Base-by-base conservation (phyloP, 1,284 basidiomycete genomes). In the Testicularia cyperi region DNA sequence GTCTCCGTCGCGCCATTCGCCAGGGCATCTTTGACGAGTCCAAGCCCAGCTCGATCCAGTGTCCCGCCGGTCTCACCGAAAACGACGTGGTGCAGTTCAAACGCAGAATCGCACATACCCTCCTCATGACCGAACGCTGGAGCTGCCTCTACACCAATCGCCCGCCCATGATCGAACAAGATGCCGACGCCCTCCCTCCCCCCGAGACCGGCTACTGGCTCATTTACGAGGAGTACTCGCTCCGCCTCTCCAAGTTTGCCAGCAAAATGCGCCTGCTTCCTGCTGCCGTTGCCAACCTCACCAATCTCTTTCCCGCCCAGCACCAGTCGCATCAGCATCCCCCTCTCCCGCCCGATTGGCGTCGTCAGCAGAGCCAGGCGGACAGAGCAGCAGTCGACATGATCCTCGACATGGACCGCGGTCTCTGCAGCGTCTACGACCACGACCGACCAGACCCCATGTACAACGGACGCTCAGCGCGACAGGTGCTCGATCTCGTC, bases 121-220 rank as follows among this genome's bases (percentile, higher is more conserved):
- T 37, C 15, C 43, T 58, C 16, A 44, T 58, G 2, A 38, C 21
- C 4, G 55, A 58, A 22, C 15, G 47, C 15, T 58, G 55, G 55
- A 31, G 27, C 0, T 58, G 43, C 19, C 14, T 58, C 8, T 58
- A 51, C 33, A 40, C 48, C 13, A 40, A 44, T 5, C 14, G 40
- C 19, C 36, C 34, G 5, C 55, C 55, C n/a, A 58, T 58, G 44
- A 41, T 58, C 19, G 55, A 58, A 9, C 45, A 58, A 1, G 55
- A 56, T 9, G 53, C 46, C 1, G 46, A 45, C 4, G 19, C 14
- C n/a, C 30, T 56, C 6, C 38, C 46, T 0, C 0, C n/a, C 4
- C 53, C 53, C 0, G 38, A 25, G 6, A 19, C 36, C 9, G 37
- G 35, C 1, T 30, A n/a, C 7, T 38, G 41, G 36, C 7, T 19